Evolutionary conservation across 169 alveolate species (phyloP), one percentile per base, ranked within the genome.

Genomic region (Cystoisospora suis): DNA sequence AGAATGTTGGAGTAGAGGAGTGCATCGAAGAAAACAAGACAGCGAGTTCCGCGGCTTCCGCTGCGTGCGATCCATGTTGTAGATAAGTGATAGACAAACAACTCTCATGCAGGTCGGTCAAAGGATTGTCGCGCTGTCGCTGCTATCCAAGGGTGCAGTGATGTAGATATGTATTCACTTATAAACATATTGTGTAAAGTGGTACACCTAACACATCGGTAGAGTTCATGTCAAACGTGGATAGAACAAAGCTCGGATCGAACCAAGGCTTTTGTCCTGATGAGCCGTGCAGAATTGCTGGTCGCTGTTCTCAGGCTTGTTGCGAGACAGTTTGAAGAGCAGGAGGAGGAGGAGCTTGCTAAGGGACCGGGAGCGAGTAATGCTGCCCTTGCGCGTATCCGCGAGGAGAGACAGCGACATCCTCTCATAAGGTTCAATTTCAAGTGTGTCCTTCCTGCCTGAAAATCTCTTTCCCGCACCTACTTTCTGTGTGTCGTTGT

Each of bases 341-440:
- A 49, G 29, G 65, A 44, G 38, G 88, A 46, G 12, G 65, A 81
- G 29, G 88, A 46, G 38, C 88, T 44, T 34, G 47, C 72, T 38
- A 49, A 49, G 47, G 72, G 72, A 3, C 29, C 88, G 1, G 77
- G 77, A 29, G 72, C 88, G 47, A 38, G 56, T 53, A 72, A 40
- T 17, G n/a, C 88, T 36, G 75, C 23, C 29, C 47, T 81, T 34
- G 46, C 59, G 29, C 72, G 88, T 15, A n/a, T 81, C 36, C 47
- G 65, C 34, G 88, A 81, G 40, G 88, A 81, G 56, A 81, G 40
- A 36, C 49, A 36, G 47, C 29, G 88, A 0, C 88, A 81, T 23
- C 88, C 88, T 0, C 88, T 81, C 49, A 75, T 81, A 27, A 45
- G 88, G 20, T 81, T 53, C 65, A 44, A 46, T 3, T 81, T 44